Percentiles rank a stretch among this genome's conserved stretches.
These are phyloP conservation scores for Cyberlindnera mississippiensis DNA, from an alignment of 805 yeast species.

Conservation along the genomic window DNA sequence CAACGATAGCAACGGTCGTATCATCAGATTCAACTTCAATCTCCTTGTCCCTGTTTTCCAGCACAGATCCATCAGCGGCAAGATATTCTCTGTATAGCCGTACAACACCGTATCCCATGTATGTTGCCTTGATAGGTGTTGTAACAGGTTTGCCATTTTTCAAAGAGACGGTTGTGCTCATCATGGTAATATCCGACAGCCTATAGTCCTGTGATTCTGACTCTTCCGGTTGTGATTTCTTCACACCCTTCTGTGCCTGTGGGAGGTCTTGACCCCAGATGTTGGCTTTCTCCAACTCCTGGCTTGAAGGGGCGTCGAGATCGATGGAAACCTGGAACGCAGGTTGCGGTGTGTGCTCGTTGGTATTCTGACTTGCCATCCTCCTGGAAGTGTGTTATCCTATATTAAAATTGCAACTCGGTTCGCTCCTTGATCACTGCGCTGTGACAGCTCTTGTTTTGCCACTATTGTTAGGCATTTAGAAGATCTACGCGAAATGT, in stretches of 20 bases:
- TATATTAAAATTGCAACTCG: too few relatives aligned
- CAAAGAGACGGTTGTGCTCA: constrained; percentile 22
- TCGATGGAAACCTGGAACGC: too few relatives aligned
- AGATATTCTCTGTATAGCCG: constrained; percentile 53
- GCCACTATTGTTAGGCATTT: too few relatives aligned
- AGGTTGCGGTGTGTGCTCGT: too few relatives aligned
- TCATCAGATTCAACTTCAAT: constrained; percentile 45
- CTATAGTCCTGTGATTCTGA: constrained; percentile 26
- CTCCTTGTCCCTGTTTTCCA: constrained; percentile 4
- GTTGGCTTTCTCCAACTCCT: neutral
- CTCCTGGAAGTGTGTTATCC: too few relatives aligned
- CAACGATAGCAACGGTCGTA: constrained; percentile 73
- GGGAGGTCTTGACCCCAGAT: too few relatives aligned
- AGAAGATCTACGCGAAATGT: too few relatives aligned
- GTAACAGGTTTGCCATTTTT: neutral
- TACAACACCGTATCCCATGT: constrained; percentile 71
- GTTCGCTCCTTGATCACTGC: too few relatives aligned
- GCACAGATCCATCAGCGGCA: neutral
- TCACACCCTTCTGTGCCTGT: neutral
- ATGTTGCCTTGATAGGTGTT: constrained; percentile 41
- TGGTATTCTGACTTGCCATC: too few relatives aligned
- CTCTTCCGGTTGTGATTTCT: neutral
- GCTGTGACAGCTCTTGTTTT: too few relatives aligned
- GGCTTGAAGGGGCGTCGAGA: neutral
- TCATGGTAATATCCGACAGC: constrained; percentile 32